A percentile compares a stretch with the other conserved stretches of the same genome.
Conservation (phyloP, 495 filamentous ascomycete genomes). For the Xylaria acuta region DNA sequence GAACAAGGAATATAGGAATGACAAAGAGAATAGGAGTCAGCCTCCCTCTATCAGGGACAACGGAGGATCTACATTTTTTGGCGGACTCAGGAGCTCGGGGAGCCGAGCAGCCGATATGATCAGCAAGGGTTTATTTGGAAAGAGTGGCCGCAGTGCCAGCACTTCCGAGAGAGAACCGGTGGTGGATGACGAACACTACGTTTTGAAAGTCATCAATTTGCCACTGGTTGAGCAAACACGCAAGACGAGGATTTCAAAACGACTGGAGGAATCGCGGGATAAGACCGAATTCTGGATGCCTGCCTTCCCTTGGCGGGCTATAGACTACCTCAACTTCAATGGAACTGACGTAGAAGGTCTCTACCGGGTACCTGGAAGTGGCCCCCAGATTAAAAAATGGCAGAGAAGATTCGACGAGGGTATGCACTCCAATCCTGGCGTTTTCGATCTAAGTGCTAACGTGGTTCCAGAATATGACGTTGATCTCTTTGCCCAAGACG, state of each 20-base stretch:
- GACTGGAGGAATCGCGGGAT: slow-evolving; percentile 79
- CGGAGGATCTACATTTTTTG: slow-evolving; percentile 70
- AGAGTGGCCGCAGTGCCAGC: slow-evolving; percentile 73
- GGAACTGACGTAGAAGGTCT: slow-evolving; percentile 90
- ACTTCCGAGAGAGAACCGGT: slow-evolving; percentile 68
- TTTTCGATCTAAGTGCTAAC: slow-evolving; percentile 38
- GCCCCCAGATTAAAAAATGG: slow-evolving; percentile 83
- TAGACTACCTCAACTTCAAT: slow-evolving; percentile 92
- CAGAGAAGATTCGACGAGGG: slow-evolving; percentile 84
- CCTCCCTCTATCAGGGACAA: slow-evolving; percentile 66
- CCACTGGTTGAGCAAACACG: slow-evolving; percentile 84
- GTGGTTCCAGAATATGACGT: slow-evolving; percentile 72
- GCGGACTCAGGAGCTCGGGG: slow-evolving; percentile 72
- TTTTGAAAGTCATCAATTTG: slow-evolving; percentile 76
- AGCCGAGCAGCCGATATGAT: slow-evolving; percentile 79
- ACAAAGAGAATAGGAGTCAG: slow-evolving; percentile 52
- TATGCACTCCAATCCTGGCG: slow-evolving; percentile 38
- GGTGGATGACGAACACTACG: slow-evolving; percentile 76
- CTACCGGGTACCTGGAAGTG: slow-evolving; percentile 86
- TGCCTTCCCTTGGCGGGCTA: slow-evolving; percentile 86
- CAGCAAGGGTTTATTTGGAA: slow-evolving; percentile 78
- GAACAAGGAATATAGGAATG: slow-evolving; percentile 47
- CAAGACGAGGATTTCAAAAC: slow-evolving; percentile 84
- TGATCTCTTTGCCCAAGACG: slow-evolving; percentile 79
- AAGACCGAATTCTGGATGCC: slow-evolving; percentile 99